phyloP scores from a whole-genome alignment of 2,329 filamentous ascomycete genomes.

The Ceratocystis diversiconidia region DNA sequence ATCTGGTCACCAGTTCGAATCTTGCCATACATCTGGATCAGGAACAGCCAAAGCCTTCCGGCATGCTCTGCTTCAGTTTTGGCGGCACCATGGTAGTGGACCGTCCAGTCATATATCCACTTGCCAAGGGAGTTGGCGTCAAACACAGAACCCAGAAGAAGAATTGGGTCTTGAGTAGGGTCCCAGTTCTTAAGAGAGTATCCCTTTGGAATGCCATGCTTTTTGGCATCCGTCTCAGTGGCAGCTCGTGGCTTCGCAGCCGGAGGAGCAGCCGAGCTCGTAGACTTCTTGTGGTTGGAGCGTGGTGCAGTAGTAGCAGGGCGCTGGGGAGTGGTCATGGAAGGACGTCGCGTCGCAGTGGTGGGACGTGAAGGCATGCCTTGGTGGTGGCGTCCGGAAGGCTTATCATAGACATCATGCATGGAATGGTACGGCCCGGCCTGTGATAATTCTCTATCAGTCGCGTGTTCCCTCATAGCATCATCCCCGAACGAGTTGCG shows the following conservation, averaged over 20 bases:
- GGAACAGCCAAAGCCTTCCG: constrained; percentile 84
- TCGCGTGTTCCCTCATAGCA: constrained; percentile 14
- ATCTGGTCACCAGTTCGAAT: constrained; percentile 79
- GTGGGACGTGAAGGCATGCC: constrained; percentile 26
- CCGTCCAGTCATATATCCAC: constrained; percentile 99
- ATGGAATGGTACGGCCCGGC: constrained; percentile 15
- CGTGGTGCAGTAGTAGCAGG: constrained; percentile 39
- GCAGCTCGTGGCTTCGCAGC: constrained; percentile 27
- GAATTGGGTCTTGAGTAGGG: constrained; percentile 80
- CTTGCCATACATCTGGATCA: constrained; percentile 89
- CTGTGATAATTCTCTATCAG: constrained; percentile 18
- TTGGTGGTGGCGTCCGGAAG: neutral
- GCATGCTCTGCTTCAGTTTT: constrained; percentile 82
- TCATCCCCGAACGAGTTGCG: constrained; percentile 17
- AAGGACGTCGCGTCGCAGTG: constrained; percentile 34
- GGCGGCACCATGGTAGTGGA: constrained; percentile 69
- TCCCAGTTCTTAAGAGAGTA: constrained; percentile 99
- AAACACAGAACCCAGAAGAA: constrained; percentile 88
- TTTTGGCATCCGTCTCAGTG: constrained; percentile 45
- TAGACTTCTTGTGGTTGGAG: constrained; percentile 28
- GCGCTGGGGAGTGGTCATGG: constrained; percentile 37
- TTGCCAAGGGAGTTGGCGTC: constrained; percentile 95
- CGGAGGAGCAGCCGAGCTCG: constrained; percentile 19
- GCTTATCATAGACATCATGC: constrained; percentile 14
- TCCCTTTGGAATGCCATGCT: constrained; percentile 66